phyloP scores from a whole-genome alignment of 441 rosid species.

The Jatropha multifida region DNA sequence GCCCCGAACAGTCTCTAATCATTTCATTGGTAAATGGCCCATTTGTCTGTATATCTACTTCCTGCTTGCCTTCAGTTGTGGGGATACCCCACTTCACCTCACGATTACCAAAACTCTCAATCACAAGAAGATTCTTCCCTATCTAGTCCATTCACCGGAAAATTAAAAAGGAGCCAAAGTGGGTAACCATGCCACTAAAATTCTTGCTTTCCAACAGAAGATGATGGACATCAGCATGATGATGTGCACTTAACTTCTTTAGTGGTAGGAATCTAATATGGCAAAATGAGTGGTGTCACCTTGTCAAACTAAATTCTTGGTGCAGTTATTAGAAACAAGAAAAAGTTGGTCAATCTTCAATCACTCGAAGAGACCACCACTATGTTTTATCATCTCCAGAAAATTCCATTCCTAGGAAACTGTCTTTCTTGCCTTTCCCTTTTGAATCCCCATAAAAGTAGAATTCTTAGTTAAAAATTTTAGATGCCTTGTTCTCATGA shows the following conservation, averaged over 20 bases:
- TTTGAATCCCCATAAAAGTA: slow-evolving; percentile 26
- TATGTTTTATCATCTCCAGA: background rate
- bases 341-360: slow-evolving; percentile 18
- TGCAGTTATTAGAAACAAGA: background rate
- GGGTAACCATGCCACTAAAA: slow-evolving; percentile 15
- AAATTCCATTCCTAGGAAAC: slow-evolving; percentile 11
- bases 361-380: slow-evolving; percentile 24
- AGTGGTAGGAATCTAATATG: slow-evolving; percentile 22
- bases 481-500: slow-evolving; percentile 25
- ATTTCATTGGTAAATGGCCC: slow-evolving; percentile 28
- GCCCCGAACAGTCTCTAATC: slow-evolving; percentile 16
- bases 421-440: slow-evolving; percentile 10
- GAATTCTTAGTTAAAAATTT: too few species aligned
- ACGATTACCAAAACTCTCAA: slow-evolving; percentile 26
- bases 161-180: slow-evolving; percentile 7
- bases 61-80: slow-evolving; percentile 19
- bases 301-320: slow-evolving; percentile 1
- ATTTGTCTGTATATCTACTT: slow-evolving; percentile 27
- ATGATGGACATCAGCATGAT: slow-evolving; percentile 14
- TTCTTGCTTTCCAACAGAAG: slow-evolving; percentile 14
- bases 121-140: slow-evolving; percentile 27
- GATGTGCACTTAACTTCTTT: slow-evolving; percentile 17
- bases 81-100: slow-evolving; percentile 28
- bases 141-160: background rate
- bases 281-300: slow-evolving; percentile 21